phyloP scores from a whole-genome alignment of 2,329 filamentous ascomycete species.

The Coniochaeta sp. region DNA sequence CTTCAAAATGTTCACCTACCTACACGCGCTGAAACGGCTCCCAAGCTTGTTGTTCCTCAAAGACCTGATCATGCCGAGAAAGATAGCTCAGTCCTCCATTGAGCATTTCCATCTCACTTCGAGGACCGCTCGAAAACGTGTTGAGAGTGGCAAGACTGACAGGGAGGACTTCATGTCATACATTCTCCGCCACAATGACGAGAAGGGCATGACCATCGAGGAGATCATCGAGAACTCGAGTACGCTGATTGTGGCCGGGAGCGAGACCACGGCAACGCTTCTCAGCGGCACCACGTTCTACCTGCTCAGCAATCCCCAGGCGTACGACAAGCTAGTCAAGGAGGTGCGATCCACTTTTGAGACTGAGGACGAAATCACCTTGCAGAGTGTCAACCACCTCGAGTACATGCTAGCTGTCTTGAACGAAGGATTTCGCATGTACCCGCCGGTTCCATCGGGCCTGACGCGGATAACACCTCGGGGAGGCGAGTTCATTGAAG shows the following conservation, averaged over 20 bases:
- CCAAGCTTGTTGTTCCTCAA: constrained; percentile 9
- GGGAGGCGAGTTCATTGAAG: not conserved
- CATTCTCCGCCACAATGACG: constrained; percentile 25
- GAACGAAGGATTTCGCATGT: not conserved
- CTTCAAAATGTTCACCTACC: constrained; percentile 22
- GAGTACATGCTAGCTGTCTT: not conserved
- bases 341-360: constrained; percentile 11
- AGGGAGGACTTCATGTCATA: constrained; percentile 27
- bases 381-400: not conserved
- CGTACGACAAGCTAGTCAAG: constrained; percentile 6
- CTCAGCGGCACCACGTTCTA: constrained; percentile 7
- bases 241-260: constrained; percentile 3
- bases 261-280: constrained; percentile 10
- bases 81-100: too few species aligned
- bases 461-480: not conserved
- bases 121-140: constrained; percentile 21
- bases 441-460: not conserved
- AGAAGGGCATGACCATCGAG: constrained; percentile 19
- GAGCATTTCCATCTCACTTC: constrained; percentile 8
- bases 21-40: constrained; percentile 16
- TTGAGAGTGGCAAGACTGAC: constrained; percentile 14
- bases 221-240: constrained; percentile 23
- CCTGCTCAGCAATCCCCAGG: constrained; percentile 10
- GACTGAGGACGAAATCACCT: constrained; percentile 9
- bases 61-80: constrained; percentile 14